Conservation (phyloP, 176 grass and related monocot species). For the Dendrocalamus sinicus region DNA sequence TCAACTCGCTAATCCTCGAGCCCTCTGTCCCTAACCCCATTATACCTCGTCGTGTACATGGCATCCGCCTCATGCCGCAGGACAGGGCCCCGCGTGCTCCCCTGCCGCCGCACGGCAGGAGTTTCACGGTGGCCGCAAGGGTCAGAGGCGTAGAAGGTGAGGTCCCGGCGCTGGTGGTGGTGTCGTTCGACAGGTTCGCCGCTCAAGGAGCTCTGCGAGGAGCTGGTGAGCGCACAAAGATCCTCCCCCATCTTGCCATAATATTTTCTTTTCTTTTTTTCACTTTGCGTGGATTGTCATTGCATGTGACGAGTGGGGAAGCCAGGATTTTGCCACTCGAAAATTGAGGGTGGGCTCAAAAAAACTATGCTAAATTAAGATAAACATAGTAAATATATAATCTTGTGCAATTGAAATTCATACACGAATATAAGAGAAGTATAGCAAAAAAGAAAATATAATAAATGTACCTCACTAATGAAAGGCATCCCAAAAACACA, state of each 20-base stretch:
- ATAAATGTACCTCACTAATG: no score
- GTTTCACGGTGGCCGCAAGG: conserved; percentile 34
- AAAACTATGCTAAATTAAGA: no score
- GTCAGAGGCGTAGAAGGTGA: neutral
- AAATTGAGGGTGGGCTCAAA: no score
- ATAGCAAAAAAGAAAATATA: no score
- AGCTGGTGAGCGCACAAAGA: conserved; percentile 59
- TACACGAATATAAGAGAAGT: no score
- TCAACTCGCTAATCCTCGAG: neutral
- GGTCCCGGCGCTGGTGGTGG: conserved; percentile 55
- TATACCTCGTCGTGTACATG: conserved; percentile 24
- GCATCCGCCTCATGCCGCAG: conserved; percentile 41
- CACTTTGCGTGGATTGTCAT: neutral
- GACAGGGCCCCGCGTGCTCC: conserved; percentile 17
- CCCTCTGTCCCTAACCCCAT: conserved; percentile 4
- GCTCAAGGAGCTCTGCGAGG: conserved; percentile 84
- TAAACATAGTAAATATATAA: no score
- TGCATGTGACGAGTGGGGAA: no score
- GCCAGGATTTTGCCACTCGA: no score
- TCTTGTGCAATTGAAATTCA: no score
- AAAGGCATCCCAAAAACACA: no score
- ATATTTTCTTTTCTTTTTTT: neutral
- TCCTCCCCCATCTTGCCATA: neutral
- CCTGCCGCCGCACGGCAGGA: conserved; percentile 37
- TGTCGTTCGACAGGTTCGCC: conserved; percentile 93